Evolutionary conservation across 306 rosid genomes (phyloP).

Genomic region (Spatholobus suberectus): DNA sequence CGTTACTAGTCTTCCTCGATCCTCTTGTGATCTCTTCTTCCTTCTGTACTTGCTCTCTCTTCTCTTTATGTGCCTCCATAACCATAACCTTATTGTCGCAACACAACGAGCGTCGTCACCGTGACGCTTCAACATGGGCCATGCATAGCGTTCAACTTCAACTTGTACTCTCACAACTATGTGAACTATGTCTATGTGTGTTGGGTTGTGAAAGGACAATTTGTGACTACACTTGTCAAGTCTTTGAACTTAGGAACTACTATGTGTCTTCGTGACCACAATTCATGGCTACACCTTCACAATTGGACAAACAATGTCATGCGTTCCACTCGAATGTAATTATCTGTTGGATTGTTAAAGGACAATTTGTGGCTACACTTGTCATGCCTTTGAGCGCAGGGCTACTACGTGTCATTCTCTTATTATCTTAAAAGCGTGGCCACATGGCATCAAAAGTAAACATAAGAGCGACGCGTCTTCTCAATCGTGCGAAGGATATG

Average conservation of each 20-base stretch:
- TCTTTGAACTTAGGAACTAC: neutral
- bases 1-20: neutral
- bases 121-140: too few species aligned
- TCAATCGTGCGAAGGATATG: neutral
- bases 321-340: neutral
- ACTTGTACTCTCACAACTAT: neutral
- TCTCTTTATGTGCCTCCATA: constrained; percentile 62
- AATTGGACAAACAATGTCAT: neutral
- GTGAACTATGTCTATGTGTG: neutral
- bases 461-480: neutral
- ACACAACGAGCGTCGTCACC: neutral
- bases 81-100: neutral
- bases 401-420: neutral
- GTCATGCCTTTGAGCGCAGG: neutral
- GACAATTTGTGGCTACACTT: neutral
- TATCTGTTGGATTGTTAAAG: neutral
- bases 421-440: neutral
- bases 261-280: neutral
- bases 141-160: neutral
- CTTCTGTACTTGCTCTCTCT: constrained; percentile 34
- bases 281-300: neutral
- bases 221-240: neutral
- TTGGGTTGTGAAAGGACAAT: neutral
- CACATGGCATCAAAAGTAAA: neutral
- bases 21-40: neutral